Base-by-base conservation (phyloP, 495 filamentous ascomycete species). In the Hypoxylon trugodes region DNA sequence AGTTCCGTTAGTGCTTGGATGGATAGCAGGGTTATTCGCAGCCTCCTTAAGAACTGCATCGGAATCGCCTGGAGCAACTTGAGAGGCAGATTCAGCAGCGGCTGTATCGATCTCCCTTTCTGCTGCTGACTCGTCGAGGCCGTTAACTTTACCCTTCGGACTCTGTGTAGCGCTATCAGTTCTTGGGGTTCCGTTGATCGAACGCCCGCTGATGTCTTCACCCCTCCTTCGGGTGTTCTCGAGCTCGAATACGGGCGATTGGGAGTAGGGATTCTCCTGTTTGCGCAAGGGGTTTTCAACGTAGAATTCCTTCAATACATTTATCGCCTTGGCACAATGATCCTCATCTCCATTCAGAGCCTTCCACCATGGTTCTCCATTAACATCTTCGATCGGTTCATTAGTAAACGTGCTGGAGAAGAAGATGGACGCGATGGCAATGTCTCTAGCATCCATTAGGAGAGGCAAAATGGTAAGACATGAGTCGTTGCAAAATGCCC, bases 401-500 rank as follows among this genome's bases (percentile, higher is more conserved):
- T 84, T 78, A 36, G 82, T 88, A 42, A 91, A 85, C 21, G 85
- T 83, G 13, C 89, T 86, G 13, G 90, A 90, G 47, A 90, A 93
- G 74, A 96, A 97, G 33, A 98, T 84, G 9, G 93, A 87, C 10
- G 89, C 89, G 33, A 93, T 88, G 32, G 93, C 91, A 49, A 98
- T 90, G 13, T 89, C 89, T 32, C 87, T 86, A 21, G 90, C 82
- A 1, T 85, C 82, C 72, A 91, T 90, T 21, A 93, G 78, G n/a
- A 99, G 82, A 50, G 92, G 96, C 16, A 98, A 78, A 43, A 88
- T 85, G 15, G 93, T 97, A 48, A 94, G 84, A 55, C 82, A 88
- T 9, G 87, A 86, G 75, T 99, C 95, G 74, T 95, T 97, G 49
- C 96, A 82, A 69, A 97, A 98, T 3, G 91, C 87, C 89, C 94